Base-by-base conservation (phyloP, 164 flowering plant species). In the Tetrastigma voinierianum region DNA sequence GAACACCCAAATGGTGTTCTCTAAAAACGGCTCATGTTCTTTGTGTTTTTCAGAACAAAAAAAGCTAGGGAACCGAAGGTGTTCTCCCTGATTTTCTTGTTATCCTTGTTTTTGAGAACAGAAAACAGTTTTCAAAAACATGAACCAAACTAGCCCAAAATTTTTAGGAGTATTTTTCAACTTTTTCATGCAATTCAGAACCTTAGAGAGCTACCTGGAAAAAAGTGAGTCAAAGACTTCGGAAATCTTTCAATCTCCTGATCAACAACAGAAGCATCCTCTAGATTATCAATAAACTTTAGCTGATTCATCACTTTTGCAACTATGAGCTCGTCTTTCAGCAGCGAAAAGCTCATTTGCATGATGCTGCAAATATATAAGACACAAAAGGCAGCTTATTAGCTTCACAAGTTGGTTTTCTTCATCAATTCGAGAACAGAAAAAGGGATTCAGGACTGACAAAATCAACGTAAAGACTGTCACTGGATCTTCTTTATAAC, bases 381-480 rank as follows among this genome's bases (percentile, higher is more conserved):
- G 12, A 18, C 4, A 15, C n/a, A 15, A 61, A 51, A 21, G 21
- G 21, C 14, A n/a, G n/a, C n/a, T n/a, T 20, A 1, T 2, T 18
- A 11, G 21, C 2, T 20, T 55, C 32, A 32, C 6, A 32, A 32
- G 40, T 32, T 32, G 40, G 6, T 32, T 32, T 32, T 32, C 40
- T 32, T 32, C 40, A 32, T 7, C 40, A 32, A 32, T 32, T 32
- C 6, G 45, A 46, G 3, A 19, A 32, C 20, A 9, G 52, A 46
- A n/a, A n/a, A 14, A 45, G 17, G 51, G 4, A 46, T 25, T 21
- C 18, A 14, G 0, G 51, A 72, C 94, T 82, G 62, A 89, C 90
- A 77, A 89, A 83, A 57, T 83, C 84, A 61, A 83, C 83, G 68
- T 82, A 79, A 86, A 1, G 40, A 81, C 74, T 23, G 90, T 85